Evolutionary conservation across 768 basidiomycete genomes (phyloP).

Genomic region (Ramaria sp.): DNA sequence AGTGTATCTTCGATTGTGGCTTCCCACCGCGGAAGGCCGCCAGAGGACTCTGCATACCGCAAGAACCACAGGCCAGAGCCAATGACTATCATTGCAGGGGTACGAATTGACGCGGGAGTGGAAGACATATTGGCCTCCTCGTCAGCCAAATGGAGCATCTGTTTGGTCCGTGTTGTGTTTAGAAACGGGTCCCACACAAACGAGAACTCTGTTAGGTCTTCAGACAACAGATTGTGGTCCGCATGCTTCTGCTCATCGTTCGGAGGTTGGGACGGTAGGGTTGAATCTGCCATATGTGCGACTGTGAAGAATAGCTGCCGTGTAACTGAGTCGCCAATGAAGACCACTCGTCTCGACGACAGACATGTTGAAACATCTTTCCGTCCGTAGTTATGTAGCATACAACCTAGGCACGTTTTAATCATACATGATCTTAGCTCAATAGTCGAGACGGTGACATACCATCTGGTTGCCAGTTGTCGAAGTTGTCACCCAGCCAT

Average conservation of each 20-base stretch:
- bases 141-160: conserved; percentile 29
- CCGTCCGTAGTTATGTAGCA: conserved; percentile 56
- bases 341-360: conserved; percentile 49
- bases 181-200: conserved; percentile 88
- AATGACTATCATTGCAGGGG: conserved; percentile 62
- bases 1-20: conserved; percentile 61
- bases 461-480: conserved; percentile 88
- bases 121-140: conserved; percentile 7
- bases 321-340: conserved; percentile 80
- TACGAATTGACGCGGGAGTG: conserved; percentile 17
- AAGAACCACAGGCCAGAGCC: conserved; percentile 89
- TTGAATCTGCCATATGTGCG: conserved; percentile 47
- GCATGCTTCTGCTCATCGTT: conserved; percentile 58
- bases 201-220: conserved; percentile 35
- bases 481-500: conserved; percentile 61
- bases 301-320: conserved; percentile 72
- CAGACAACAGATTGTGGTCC: conserved; percentile 43
- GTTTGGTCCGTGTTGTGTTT: conserved; percentile 46
- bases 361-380: conserved; percentile 47
- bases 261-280: conserved; percentile 39
- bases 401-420: conserved; percentile 48
- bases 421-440: conserved; percentile 9
- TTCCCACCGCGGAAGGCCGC: conserved; percentile 74
- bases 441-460: conserved; percentile 14
- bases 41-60: conserved; percentile 57